Conservation (phyloP, 2,329 filamentous ascomycete species). For the Phyllosticta citriasiana region DNA sequence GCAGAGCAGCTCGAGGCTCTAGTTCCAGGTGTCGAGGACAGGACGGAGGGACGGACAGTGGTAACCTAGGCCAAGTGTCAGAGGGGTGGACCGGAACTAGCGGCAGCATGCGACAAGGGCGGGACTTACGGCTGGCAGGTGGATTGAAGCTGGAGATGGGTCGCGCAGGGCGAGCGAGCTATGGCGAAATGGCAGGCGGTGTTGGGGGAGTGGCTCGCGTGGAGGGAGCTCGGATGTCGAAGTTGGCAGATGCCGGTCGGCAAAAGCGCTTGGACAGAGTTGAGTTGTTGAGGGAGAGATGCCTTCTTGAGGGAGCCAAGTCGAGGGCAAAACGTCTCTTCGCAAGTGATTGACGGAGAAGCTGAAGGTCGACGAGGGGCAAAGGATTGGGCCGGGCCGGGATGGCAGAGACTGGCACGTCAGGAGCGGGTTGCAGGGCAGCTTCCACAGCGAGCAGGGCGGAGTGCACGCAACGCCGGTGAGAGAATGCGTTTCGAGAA, state of each 20-base stretch:
- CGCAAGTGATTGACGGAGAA: conserved; percentile 21
- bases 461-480: conserved; percentile 13
- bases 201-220: not conserved
- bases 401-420: conserved; percentile 16
- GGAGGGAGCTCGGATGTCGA: conserved; percentile 6
- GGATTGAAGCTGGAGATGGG: not conserved
- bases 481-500: not conserved
- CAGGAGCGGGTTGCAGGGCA: conserved; percentile 18
- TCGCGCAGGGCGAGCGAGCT: not conserved
- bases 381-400: conserved; percentile 27
- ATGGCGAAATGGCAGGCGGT: conserved; percentile 4
- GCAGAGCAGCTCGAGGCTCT: conserved; percentile 2
- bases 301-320: conserved; percentile 9
- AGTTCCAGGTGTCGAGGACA: conserved; percentile 3
- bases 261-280: conserved; percentile 7
- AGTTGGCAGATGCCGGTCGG: conserved; percentile 5
- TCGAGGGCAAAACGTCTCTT: conserved; percentile 13
- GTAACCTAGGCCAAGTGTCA: not conserved
- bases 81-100: conserved; percentile 6
- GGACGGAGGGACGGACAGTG: not conserved
- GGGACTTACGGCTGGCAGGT: conserved; percentile 7
- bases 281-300: conserved; percentile 3
- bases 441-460: conserved; percentile 20
- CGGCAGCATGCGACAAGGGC: conserved; percentile 8
- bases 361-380: conserved; percentile 15